Base-by-base conservation (phyloP, 345 rosid genomes). In the Camelina neglecta region DNA sequence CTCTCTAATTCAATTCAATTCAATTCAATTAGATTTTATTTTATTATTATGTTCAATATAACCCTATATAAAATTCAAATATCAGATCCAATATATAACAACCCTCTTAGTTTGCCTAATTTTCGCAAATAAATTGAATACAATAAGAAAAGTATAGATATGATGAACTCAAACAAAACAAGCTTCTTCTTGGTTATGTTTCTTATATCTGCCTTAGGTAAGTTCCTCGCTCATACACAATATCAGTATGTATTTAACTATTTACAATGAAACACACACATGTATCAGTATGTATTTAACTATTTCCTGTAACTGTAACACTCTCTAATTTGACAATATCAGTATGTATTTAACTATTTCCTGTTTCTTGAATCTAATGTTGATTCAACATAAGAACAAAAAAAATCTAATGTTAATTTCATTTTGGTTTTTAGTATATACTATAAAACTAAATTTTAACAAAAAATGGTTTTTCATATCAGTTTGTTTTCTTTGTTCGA, bases 91-190 rank as follows among this genome's bases (percentile, higher is more conserved):
- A 36, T 36, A 36, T 7, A 35, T 35, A 35, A 6, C 8, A 6
- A 6, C 2, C 0, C 38, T 8, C 38, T 35, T 35, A 7, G 38
- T 35, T 10, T 39, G 42, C 42, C 42, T 39, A 39, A 38, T 9
- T 41, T 49, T 29, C 20, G 38, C 38, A 13, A 56, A 56, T 20
- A 56, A 13, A 29, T n/a, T 26, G n/a, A 42, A 42, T 12, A 12
- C 6, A 42, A 5, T 3, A 42, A 42, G 13, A 4, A 16, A 49
- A 29, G 16, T 35, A 7, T 24, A 33, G 42, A 31, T 26, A 26
- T 26, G 42, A 58, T 58, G 62, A 33, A 33, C 62, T 33, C 62
- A n/a, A 58, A 58, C 12, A 58, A 33, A 58, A 33, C 42, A n/a
- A 8, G 12, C 42, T 16, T 58, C 42, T 16, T 33, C 21, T n/a